Percentiles rank a stretch among this genome's conserved stretches.
These are phyloP conservation scores for Tephrocybe sp. DNA, from an alignment of 768 basidiomycete species.

Conservation along the genomic window DNA sequence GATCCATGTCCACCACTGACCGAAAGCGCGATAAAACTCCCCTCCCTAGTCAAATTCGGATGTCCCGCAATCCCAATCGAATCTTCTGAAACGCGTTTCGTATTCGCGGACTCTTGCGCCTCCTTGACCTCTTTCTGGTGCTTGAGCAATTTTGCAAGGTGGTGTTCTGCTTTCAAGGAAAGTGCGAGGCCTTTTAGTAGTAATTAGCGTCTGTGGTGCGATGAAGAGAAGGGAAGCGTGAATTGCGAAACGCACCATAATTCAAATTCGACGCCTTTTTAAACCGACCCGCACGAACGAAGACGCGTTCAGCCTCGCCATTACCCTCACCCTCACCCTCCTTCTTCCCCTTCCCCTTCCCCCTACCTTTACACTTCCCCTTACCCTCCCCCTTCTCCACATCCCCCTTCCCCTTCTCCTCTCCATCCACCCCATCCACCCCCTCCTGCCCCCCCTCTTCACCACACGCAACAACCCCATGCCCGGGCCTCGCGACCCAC, in stretches of 20 bases:
- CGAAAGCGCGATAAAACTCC: not conserved
- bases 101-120: not conserved
- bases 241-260: slow-evolving; percentile 47
- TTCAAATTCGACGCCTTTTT: slow-evolving; percentile 97
- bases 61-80: no score
- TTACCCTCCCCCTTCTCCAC: slow-evolving; percentile 2
- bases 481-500: slow-evolving; percentile 17
- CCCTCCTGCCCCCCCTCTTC: not conserved
- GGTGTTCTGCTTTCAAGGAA: slow-evolving; percentile 55
- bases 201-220: not conserved
- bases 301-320: slow-evolving; percentile 38
- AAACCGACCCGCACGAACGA: slow-evolving; percentile 77
- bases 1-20: no score
- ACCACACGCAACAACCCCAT: slow-evolving; percentile 4
- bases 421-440: not conserved
- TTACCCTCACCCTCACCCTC: not conserved
- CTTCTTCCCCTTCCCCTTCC: not conserved
- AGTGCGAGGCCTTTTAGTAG: slow-evolving; percentile 47
- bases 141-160: slow-evolving; percentile 42
- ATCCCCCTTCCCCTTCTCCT: slow-evolving; percentile 1
- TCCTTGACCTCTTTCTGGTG: slow-evolving; percentile 10
- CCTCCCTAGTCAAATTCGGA: not conserved
- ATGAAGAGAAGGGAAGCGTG: not conserved
- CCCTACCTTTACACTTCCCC: not conserved
- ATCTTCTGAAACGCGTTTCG: not conserved